Evolutionary conservation across 2,329 filamentous ascomycete genomes (phyloP).

Genomic region (Cercospora zeae-maydis): DNA sequence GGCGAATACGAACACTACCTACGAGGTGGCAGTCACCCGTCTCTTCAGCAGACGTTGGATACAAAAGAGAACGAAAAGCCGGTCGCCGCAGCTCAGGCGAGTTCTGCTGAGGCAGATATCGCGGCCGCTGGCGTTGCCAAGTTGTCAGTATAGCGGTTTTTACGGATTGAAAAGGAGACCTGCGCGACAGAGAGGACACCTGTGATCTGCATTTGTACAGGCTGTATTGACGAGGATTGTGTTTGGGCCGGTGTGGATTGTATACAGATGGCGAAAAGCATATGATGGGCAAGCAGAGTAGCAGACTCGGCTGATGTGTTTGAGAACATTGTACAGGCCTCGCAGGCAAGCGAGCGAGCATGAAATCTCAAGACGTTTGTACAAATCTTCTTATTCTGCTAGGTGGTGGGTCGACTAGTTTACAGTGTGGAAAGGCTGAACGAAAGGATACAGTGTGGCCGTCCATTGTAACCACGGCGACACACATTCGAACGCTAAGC

Average conservation of each 20-base stretch:
- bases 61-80: conserved; percentile 5
- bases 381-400: background rate
- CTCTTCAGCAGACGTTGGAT: conserved; percentile 24
- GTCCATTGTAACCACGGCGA: background rate
- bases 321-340: conserved; percentile 1
- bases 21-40: conserved; percentile 57
- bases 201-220: background rate
- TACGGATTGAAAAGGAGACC: background rate
- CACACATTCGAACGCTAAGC: too few relatives aligned
- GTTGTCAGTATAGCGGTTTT: conserved; percentile 21
- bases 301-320: background rate
- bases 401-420: background rate
- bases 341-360: background rate
- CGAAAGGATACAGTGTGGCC: background rate
- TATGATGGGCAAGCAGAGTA: background rate
- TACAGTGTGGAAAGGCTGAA: background rate
- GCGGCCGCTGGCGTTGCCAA: conserved; percentile 14
- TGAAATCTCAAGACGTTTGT: background rate
- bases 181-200: background rate
- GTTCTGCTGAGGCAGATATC: conserved; percentile 7
- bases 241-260: background rate
- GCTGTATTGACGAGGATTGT: background rate
- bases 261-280: background rate
- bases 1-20: conserved; percentile 87
- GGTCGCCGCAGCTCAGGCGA: background rate